Conservation (phyloP, 1,284 basidiomycete species). For the Agaricales sp. region DNA sequence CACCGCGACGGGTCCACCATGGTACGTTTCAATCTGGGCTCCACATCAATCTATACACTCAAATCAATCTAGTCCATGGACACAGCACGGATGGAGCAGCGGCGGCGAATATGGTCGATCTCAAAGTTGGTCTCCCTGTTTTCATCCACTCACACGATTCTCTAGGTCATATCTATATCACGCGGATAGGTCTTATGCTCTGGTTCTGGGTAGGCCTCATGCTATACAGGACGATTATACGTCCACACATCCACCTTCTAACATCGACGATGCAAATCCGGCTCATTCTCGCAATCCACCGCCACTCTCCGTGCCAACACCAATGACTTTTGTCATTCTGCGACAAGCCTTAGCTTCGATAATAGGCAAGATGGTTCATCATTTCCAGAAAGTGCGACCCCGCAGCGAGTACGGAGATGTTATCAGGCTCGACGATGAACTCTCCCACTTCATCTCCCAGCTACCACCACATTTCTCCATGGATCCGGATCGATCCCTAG, state of each 20-base stretch:
- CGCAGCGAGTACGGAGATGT: constrained; percentile 84
- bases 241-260: constrained; percentile 74
- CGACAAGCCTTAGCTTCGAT: constrained; percentile 76
- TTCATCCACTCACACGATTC: constrained; percentile 10
- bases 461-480: constrained; percentile 74
- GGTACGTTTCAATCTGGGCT: constrained; percentile 31
- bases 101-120: constrained; percentile 77
- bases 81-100: constrained; percentile 76
- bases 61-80: constrained; percentile 50
- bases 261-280: constrained; percentile 61
- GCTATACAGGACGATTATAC: constrained; percentile 84
- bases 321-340: constrained; percentile 83
- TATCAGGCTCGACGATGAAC: constrained; percentile 73
- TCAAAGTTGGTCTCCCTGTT: constrained; percentile 5
- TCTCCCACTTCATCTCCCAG: constrained; percentile 66
- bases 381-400: constrained; percentile 85
- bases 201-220: constrained; percentile 84
- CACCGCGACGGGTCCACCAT: constrained; percentile 87
- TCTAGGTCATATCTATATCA: constrained; percentile 84
- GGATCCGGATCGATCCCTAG: constrained; percentile 72
- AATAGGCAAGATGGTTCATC: constrained; percentile 88
- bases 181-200: constrained; percentile 85
- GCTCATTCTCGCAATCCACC: constrained; percentile 31
- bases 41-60: constrained; percentile 4
- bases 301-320: constrained; percentile 67